phyloP scores from a whole-genome alignment of 352 stramenopile species.

The Pythium phragmiticola region DNA sequence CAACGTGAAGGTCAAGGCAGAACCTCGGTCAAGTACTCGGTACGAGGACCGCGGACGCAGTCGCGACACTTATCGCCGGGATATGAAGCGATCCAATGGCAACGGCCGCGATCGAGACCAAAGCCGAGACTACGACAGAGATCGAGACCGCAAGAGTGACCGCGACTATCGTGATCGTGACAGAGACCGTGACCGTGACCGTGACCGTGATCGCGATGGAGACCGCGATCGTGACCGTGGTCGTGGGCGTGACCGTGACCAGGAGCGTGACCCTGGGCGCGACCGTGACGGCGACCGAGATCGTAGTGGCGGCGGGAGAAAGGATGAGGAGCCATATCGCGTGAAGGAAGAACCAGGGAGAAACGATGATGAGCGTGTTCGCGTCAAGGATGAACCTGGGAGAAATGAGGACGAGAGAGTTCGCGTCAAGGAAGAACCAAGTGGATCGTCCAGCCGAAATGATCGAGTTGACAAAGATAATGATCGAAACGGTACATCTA shows the following conservation, averaged over 20 bases:
- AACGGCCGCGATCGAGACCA: conserved; percentile 9
- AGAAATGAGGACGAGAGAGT: neutral
- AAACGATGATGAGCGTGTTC: too few relatives aligned
- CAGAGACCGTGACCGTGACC: neutral
- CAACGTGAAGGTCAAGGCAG: conserved; percentile 12
- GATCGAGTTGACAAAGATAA: conserved; percentile 1
- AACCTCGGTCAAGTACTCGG: conserved; percentile 2
- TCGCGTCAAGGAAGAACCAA: conserved; percentile 9
- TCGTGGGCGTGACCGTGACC: conserved; percentile 1
- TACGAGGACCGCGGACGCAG: conserved; percentile 5
- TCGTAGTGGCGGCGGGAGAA: too few relatives aligned
- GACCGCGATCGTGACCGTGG: neutral
- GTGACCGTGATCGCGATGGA: conserved; percentile 8
- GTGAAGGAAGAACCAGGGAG: too few relatives aligned
- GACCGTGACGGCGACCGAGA: neutral
- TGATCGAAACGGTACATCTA: conserved; percentile 1
- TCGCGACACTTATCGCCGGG: conserved; percentile 11
- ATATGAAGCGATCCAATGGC: conserved; percentile 8
- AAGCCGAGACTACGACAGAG: conserved; percentile 22
- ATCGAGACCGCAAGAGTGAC: conserved; percentile 16
- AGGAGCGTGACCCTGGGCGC: neutral
- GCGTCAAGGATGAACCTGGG: neutral
- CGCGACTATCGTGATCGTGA: conserved; percentile 17
- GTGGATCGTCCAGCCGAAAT: neutral
- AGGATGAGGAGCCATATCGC: too few relatives aligned